These are phyloP conservation scores for Nelumbo lutea DNA, from an alignment of 164 flowering plant genomes.

Conservation along the genomic window DNA sequence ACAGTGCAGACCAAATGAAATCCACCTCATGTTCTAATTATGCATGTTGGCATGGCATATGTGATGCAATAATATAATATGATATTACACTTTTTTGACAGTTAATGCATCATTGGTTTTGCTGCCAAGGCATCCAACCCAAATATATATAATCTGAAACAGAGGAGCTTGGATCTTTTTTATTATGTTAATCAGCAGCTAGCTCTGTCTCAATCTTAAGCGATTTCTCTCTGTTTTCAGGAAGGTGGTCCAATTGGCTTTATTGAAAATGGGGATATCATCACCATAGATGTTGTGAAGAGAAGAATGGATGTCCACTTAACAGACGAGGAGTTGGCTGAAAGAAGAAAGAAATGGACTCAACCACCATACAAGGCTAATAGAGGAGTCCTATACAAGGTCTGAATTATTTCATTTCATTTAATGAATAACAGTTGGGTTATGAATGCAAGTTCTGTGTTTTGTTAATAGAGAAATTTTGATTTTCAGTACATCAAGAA, in stretches of 20 bases:
- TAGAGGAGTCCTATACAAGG: conserved; percentile 82
- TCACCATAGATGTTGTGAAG: conserved; percentile 57
- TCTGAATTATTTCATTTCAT: conserved; percentile 11
- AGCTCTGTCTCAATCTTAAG: conserved; percentile 40
- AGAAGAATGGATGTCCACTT: conserved; percentile 41
- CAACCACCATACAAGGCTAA: conserved; percentile 59
- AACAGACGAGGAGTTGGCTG: conserved; percentile 59
- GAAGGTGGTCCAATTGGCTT: conserved; percentile 96
- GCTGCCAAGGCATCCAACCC: no score
- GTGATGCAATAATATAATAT: no score
- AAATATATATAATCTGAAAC: conserved; percentile 4
- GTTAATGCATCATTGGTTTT: no score
- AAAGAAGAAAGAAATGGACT: conserved; percentile 40
- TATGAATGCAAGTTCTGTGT: neutral
- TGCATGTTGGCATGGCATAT: no score
- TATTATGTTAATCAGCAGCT: no score
- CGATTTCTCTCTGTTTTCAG: conserved; percentile 28
- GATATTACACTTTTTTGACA: no score
- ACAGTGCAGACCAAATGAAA: no score
- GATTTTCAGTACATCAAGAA: conserved; percentile 74
- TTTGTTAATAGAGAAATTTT: neutral
- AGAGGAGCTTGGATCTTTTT: conserved; percentile 43
- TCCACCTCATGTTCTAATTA: no score
- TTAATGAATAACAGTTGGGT: neutral
- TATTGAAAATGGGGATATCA: conserved; percentile 70